Conservation (phyloP, 805 yeast genomes). For the Metschnikowia rubicola region DNA sequence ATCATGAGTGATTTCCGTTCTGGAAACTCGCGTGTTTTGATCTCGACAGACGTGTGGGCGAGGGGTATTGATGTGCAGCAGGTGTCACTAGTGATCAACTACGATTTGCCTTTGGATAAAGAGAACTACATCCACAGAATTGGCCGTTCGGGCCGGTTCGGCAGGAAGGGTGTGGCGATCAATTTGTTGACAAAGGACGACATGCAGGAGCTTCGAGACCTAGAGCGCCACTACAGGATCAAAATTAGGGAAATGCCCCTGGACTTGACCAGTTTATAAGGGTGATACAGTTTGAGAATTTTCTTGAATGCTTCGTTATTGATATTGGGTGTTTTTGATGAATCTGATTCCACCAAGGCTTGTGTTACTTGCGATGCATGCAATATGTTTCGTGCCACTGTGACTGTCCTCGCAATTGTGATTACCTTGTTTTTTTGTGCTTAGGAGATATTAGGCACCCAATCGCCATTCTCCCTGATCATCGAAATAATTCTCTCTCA, state of each 20-base stretch:
- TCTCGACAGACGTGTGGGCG: conserved; percentile 96
- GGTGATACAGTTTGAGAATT: background rate
- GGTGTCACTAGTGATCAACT: conserved; percentile 91
- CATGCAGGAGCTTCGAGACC: conserved; percentile 65
- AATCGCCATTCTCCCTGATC: too few relatives aligned
- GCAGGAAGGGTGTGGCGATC: conserved; percentile 97
- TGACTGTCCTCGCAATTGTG: too few relatives aligned
- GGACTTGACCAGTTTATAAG: conserved; percentile 11
- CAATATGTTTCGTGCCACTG: too few relatives aligned
- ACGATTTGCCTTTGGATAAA: conserved; percentile 87
- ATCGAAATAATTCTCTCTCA: too few relatives aligned
- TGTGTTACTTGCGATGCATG: too few relatives aligned
- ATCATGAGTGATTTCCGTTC: conserved; percentile 95
- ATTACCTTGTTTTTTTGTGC: too few relatives aligned
- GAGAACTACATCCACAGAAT: conserved; percentile 97
- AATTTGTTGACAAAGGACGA: conserved; percentile 87
- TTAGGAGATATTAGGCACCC: too few relatives aligned
- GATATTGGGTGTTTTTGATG: too few relatives aligned
- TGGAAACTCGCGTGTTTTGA: conserved; percentile 89
- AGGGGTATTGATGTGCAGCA: conserved; percentile 99
- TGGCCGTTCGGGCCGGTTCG: conserved; percentile 98
- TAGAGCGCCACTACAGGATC: conserved; percentile 70
- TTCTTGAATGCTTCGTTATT: background rate
- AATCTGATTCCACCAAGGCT: too few relatives aligned
- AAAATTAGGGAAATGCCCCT: conserved; percentile 73